Base-by-base conservation (phyloP, 345 rosid species). In the Erodium maritimum region DNA sequence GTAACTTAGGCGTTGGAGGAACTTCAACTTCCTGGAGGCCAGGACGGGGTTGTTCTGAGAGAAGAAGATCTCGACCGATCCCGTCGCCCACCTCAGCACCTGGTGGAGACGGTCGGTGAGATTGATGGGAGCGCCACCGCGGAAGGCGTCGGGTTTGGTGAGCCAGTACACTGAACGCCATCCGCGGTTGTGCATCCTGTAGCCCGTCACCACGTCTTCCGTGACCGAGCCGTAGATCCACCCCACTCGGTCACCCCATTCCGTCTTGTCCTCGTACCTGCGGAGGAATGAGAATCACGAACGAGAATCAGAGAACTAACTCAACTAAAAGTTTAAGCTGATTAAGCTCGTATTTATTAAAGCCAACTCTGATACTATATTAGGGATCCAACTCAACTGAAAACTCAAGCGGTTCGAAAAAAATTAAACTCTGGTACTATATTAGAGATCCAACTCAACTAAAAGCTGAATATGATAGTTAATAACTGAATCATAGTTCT, bases 161-260 rank as follows among this genome's bases (percentile, higher is more conserved):
- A 93, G 76, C 56, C 99, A 93, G 65, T 93, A 89, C 19, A 93
- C 76, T 0, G 97, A 89, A 33, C 80, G 94, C 99, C 99, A 93
- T 16, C 99, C 99, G 6, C 99, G 94, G 66, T 93, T 93, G 73
- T 93, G 99, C 97, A 93, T 89, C 23, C 97, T 81, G 67, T 87
- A 89, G 19, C 99, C 99, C 6, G 97, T 89, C 60, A 93, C 99
- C 61, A 93, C 99, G 25, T 93, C 99, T 65, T 93, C 99, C 1
- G 99, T 93, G 56, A 93, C 95, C 0, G 96, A 93, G 17, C 96
- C 99, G 25, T 93, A 93, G 65, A 93, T 89, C 99, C 99, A 89
- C 12, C 97, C 97, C 0, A 93, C 91, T 23, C 97, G 77, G 13
- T 89, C 95, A 4, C 99, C 97, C 99, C 99, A 89, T 53, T 93